Percentiles rank a stretch among this genome's conserved stretches.
phyloP scores from a whole-genome alignment of 805 yeast species.

The Kodamaea lidongshanica region DNA sequence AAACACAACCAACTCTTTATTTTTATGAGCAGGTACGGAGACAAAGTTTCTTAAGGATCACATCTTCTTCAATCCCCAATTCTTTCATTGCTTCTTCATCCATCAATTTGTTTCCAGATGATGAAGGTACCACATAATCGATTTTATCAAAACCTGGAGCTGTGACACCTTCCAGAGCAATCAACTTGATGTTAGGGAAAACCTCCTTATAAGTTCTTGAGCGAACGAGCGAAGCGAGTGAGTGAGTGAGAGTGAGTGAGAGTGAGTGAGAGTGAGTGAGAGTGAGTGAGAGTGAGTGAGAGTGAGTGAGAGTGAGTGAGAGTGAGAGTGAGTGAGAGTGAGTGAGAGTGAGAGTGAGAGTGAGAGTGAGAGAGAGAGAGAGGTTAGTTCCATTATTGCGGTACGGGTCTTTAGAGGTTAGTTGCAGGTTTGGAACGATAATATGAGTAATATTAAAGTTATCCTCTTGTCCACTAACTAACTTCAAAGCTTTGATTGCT shows the following conservation, averaged over 20 bases:
- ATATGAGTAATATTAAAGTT: constrained; percentile 10
- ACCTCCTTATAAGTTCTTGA: constrained; percentile 7
- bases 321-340: neutral
- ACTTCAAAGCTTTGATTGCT: constrained; percentile 9
- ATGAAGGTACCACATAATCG: constrained; percentile 4
- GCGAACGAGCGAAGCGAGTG: too few relatives aligned
- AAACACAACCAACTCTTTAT: constrained; percentile 13
- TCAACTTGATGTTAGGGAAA: constrained; percentile 12
- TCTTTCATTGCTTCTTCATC: constrained; percentile 12
- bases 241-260: too few relatives aligned
- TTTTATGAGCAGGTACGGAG: constrained; percentile 8
- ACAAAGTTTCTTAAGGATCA: constrained; percentile 10
- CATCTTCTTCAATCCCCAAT: constrained; percentile 7
- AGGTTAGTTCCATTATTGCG: too few relatives aligned
- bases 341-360: neutral
- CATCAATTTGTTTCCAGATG: constrained; percentile 1
- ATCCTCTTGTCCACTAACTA: constrained; percentile 8
- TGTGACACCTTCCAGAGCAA: constrained; percentile 8
- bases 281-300: constrained; percentile 1
- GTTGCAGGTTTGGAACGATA: constrained; percentile 12
- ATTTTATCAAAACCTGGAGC: constrained; percentile 4
- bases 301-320: constrained; percentile 2
- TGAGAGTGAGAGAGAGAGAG: too few relatives aligned
- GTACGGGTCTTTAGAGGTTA: constrained; percentile 12
- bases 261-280: too few relatives aligned